Evolutionary conservation across 345 rosid genomes (phyloP).

Genomic region (Psidium guajava): DNA sequence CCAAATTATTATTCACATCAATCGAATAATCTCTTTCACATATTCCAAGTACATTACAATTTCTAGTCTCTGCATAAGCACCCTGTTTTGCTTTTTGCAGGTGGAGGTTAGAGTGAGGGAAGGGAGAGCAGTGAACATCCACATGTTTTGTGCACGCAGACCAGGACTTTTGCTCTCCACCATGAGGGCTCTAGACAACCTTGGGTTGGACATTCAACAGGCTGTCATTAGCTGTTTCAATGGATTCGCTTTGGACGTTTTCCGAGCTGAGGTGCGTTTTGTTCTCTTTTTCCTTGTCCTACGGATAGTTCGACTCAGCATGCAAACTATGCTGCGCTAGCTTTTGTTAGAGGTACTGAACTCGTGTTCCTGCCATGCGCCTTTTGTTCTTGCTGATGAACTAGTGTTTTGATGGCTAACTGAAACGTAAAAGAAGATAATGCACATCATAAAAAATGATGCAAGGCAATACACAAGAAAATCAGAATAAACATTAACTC

Average conservation of each 20-base stretch:
- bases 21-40: not conserved
- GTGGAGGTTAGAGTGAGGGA: conserved; percentile 93
- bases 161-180: conserved; percentile 88
- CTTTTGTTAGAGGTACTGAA: not conserved
- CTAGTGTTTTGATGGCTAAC: not conserved
- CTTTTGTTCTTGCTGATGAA: not conserved
- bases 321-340: too few relatives aligned
- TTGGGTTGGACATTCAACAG: conserved; percentile 90
- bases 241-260: conserved; percentile 88
- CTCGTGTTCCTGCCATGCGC: not conserved
- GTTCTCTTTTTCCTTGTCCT: not conserved
- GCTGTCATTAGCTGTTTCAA: conserved; percentile 96
- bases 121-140: conserved; percentile 97
- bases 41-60: not conserved
- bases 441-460: not conserved
- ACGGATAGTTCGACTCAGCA: not conserved
- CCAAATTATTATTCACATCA: not conserved
- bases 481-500: not conserved
- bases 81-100: conserved; percentile 15
- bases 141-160: conserved; percentile 91
- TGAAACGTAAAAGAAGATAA: not conserved
- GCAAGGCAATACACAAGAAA: not conserved
- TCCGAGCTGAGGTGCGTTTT: conserved; percentile 76
- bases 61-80: not conserved
- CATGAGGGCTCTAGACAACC: conserved; percentile 87